Percentiles rank a stretch among this genome's conserved stretches.
phyloP scores from a whole-genome alignment of 1,139 yeast genomes.

The Debaryomyces fabryi region DNA sequence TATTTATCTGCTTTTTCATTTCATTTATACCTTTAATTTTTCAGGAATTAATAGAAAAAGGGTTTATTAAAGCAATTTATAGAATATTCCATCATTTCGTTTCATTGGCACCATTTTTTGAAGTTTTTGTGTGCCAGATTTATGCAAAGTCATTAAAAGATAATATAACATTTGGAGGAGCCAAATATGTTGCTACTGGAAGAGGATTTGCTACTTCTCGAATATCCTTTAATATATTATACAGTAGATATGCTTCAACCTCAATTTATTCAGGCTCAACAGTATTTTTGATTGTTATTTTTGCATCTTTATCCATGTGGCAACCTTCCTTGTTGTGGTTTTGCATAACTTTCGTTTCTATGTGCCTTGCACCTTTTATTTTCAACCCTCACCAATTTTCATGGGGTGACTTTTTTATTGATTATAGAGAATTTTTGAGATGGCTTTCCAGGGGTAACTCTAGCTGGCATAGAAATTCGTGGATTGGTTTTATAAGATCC shows the following conservation, averaged over 20 bases:
- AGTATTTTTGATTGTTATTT: constrained; percentile 42
- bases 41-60: constrained; percentile 55
- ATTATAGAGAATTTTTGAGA: constrained; percentile 41
- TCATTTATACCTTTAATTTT: constrained; percentile 54
- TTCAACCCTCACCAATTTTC: constrained; percentile 56
- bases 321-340: constrained; percentile 46
- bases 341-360: constrained; percentile 51
- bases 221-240: constrained; percentile 45
- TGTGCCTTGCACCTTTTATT: constrained; percentile 50
- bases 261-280: constrained; percentile 48
- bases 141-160: constrained; percentile 52
- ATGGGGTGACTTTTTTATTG: constrained; percentile 52
- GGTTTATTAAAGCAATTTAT: constrained; percentile 46
- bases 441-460: constrained; percentile 54
- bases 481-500: constrained; percentile 45
- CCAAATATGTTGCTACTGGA: constrained; percentile 57
- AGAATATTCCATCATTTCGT: constrained; percentile 50
- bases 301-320: constrained; percentile 53
- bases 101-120: constrained; percentile 56
- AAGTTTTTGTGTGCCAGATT: constrained; percentile 54
- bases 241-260: constrained; percentile 50
- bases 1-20: constrained; percentile 50
- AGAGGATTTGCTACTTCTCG: constrained; percentile 57
- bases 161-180: constrained; percentile 55
- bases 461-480: constrained; percentile 31